Evolutionary conservation across 108 stramenopile species (phyloP).

Genomic region (Cyclotella choctawhatcheeana): DNA sequence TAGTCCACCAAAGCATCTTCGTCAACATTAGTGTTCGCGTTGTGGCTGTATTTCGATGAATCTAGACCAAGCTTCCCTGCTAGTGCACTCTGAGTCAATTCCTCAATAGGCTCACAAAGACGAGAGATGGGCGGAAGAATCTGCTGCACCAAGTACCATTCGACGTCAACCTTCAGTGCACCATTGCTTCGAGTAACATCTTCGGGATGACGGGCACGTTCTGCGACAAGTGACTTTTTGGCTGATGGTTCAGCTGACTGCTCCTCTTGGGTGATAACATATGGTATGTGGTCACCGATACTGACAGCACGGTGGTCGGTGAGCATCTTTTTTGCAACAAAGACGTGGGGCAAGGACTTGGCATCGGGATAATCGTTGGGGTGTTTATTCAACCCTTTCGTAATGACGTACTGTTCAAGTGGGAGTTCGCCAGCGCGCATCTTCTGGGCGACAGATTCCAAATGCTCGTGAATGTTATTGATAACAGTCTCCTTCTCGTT

Average conservation of each 20-base stretch:
- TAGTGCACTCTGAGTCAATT: conserved; percentile 75
- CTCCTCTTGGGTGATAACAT: conserved; percentile 87
- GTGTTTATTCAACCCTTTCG: conserved; percentile 98
- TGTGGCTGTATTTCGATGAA: conserved; percentile 63
- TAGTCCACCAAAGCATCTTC: conserved; percentile 85
- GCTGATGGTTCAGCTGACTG: conserved; percentile 39
- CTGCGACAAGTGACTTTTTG: conserved; percentile 62
- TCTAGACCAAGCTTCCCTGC: conserved; percentile 85
- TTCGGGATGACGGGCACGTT: conserved; percentile 94
- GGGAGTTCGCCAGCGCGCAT: conserved; percentile 88
- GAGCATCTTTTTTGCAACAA: conserved; percentile 97
- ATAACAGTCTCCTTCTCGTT: conserved; percentile 89
- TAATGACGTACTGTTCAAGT: conserved; percentile 95
- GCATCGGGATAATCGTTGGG: conserved; percentile 98
- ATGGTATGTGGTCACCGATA: conserved; percentile 99
- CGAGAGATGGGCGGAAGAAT: conserved; percentile 97
- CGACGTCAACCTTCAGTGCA: conserved; percentile 83
- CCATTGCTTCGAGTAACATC: conserved; percentile 89
- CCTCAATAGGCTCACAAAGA: conserved; percentile 98
- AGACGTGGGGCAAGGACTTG: conserved; percentile 94
- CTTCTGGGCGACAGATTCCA: conserved; percentile 86
- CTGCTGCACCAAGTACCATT: conserved; percentile 98
- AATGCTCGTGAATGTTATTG: conserved; percentile 87
- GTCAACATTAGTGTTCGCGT: conserved; percentile 51
- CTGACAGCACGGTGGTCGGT: conserved; percentile 91